Evolutionary conservation across 495 filamentous ascomycete species (phyloP).

Genomic region (Aspergillus leporis): DNA sequence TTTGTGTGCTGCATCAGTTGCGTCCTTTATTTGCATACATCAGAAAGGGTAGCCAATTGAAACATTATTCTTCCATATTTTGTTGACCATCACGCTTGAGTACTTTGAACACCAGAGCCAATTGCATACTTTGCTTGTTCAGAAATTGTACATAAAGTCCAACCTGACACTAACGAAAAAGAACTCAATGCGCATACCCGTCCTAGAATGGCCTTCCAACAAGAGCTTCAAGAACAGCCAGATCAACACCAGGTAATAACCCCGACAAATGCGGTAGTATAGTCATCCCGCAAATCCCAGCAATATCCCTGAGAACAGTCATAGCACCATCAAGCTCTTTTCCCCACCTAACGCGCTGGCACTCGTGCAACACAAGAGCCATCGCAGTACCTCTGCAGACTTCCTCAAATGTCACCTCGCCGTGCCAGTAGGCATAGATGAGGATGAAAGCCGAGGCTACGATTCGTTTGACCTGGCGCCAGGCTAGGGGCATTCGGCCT

Average conservation of each 20-base stretch:
- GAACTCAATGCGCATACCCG: too few species aligned
- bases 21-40: background rate
- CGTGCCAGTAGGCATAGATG: background rate
- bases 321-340: background rate
- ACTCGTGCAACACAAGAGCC: background rate
- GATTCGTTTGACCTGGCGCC: constrained; percentile 4
- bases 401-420: constrained; percentile 1
- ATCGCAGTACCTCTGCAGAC: background rate
- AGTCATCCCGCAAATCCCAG: constrained; percentile 1
- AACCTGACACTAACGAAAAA: background rate
- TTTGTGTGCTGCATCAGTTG: background rate
- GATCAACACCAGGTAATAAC: background rate
- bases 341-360: background rate
- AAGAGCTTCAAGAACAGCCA: background rate
- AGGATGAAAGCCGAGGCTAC: background rate
- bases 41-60: background rate
- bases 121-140: too few species aligned
- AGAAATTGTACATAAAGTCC: background rate
- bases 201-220: background rate
- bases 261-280: background rate
- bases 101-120: too few species aligned
- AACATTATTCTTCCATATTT: background rate
- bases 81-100: too few species aligned
- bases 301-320: background rate
- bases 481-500: background rate